Evolutionary conservation across 192 early-diverging fungal genomes (phyloP).

Genomic region (Pilaira anomala): DNA sequence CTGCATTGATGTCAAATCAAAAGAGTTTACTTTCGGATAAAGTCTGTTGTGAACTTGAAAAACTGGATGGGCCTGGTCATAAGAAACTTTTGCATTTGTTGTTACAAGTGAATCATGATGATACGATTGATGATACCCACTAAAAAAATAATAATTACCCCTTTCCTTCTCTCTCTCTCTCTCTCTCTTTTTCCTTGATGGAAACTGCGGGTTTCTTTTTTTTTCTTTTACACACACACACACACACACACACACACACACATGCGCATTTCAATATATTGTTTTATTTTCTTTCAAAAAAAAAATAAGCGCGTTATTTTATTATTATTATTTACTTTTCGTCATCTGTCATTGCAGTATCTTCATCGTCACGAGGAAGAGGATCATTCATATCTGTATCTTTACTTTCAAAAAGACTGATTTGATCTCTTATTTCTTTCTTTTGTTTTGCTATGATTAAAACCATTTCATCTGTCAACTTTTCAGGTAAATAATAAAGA

Average conservation of each 20-base stretch:
- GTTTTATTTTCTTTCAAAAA: not conserved
- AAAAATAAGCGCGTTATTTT: not conserved
- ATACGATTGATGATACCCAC: not conserved
- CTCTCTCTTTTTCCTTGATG: no score
- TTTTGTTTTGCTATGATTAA: constrained; percentile 5
- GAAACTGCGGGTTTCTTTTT: not conserved
- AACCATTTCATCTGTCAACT: constrained; percentile 17
- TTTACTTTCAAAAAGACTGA: constrained; percentile 5
- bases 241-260: no score
- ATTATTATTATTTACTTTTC: not conserved
- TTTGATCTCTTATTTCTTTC: not conserved
- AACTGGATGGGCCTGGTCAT: constrained; percentile 13
- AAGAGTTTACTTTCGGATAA: not conserved
- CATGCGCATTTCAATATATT: not conserved
- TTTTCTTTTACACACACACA: not conserved
- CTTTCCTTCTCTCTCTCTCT: no score
- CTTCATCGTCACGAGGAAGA: not conserved
- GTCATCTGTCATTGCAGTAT: not conserved
- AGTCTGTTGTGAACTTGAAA: constrained; percentile 1
- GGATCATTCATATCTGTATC: not conserved
- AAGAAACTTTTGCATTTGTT: constrained; percentile 14
- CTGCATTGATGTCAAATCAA: constrained; percentile 46
- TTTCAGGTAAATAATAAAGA: constrained; percentile 34
- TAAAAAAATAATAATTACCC: not conserved
- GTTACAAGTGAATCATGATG: not conserved